phyloP scores from a whole-genome alignment of 2,329 filamentous ascomycete species.

The Knufia fluminis region DNA sequence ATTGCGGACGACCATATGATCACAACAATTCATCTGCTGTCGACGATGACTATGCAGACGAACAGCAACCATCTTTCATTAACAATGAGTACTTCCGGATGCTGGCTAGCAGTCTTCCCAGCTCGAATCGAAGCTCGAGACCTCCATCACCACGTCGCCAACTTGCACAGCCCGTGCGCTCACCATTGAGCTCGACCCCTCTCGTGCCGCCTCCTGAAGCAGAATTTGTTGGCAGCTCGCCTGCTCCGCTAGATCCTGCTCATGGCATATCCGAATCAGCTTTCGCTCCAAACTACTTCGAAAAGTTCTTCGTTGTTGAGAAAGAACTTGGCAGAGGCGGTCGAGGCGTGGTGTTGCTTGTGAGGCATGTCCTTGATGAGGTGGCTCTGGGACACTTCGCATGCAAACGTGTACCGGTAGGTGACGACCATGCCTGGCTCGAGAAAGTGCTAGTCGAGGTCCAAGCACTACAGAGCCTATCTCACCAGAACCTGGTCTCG shows the following conservation, averaged over 20 bases:
- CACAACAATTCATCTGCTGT: constrained; percentile 27
- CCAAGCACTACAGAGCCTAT: constrained; percentile 80
- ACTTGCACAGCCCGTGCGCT: constrained; percentile 39
- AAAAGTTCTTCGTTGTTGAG: constrained; percentile 86
- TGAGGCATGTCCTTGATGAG: constrained; percentile 82
- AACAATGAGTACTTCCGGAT: constrained; percentile 93
- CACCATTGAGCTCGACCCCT: constrained; percentile 18
- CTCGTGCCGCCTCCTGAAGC: constrained; percentile 39
- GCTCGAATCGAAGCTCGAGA: constrained; percentile 38
- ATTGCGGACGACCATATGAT: constrained; percentile 66
- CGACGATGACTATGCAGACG: constrained; percentile 25
- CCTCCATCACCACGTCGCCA: constrained; percentile 44
- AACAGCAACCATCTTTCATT: constrained; percentile 58
- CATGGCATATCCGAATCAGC: constrained; percentile 76
- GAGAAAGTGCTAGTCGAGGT: constrained; percentile 93
- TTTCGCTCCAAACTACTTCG: constrained; percentile 88
- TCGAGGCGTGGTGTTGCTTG: constrained; percentile 89
- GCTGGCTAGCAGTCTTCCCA: constrained; percentile 56
- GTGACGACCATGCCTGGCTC: constrained; percentile 88
- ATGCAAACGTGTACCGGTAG: constrained; percentile 92
- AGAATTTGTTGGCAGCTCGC: constrained; percentile 39
- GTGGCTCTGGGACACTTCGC: constrained; percentile 85
- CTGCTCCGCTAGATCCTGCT: constrained; percentile 29
- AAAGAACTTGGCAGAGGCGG: constrained; percentile 77
- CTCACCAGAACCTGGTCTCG: constrained; percentile 89